A percentile compares a stretch with the other conserved stretches of the same genome.
phyloP scores from a whole-genome alignment of 2,329 filamentous ascomycete species.

The Aspergillus transmontanensis region DNA sequence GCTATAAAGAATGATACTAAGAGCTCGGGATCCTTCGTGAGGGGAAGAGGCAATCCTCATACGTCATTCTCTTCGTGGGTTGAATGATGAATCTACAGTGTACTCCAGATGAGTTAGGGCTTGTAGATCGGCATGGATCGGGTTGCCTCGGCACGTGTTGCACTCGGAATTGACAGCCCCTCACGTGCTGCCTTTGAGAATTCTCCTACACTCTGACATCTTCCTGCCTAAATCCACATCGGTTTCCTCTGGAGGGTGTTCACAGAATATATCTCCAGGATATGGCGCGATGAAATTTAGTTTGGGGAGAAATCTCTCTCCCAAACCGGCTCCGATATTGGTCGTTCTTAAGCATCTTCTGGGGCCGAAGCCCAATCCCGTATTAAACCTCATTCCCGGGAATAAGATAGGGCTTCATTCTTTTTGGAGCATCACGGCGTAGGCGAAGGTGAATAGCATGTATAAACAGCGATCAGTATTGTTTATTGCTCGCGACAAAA shows the following conservation, averaged over 20 bases:
- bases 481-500: neutral
- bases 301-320: neutral
- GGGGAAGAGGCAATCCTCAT: neutral
- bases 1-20: neutral
- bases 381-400: neutral
- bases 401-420: neutral
- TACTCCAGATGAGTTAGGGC: neutral
- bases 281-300: neutral
- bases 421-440: neutral
- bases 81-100: neutral
- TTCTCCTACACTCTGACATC: neutral
- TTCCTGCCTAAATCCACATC: neutral
- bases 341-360: neutral
- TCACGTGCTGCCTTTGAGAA: neutral
- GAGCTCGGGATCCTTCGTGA: neutral
- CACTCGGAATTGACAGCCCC: neutral
- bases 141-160: neutral
- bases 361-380: neutral
- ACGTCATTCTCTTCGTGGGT: neutral
- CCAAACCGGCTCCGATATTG: too few species aligned
- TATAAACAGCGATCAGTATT: neutral
- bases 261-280: neutral
- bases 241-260: neutral
- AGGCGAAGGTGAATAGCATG: neutral
- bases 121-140: neutral